phyloP scores from a whole-genome alignment of 441 rosid genomes.

The Erodium texanum region DNA sequence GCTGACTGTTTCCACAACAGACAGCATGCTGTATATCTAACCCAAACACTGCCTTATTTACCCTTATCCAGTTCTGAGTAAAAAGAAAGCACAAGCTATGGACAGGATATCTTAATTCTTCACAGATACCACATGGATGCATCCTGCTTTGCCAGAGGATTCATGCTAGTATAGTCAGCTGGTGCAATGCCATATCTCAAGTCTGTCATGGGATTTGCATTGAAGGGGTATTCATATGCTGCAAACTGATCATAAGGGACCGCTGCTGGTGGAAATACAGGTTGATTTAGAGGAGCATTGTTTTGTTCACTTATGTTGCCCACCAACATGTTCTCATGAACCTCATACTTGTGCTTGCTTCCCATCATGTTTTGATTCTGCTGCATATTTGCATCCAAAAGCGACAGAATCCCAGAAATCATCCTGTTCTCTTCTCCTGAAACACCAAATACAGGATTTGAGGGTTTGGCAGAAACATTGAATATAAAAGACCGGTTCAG shows the following conservation, averaged over 20 bases:
- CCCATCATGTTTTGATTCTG: constrained; percentile 36
- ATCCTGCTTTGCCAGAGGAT: constrained; percentile 48
- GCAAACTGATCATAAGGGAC: constrained; percentile 35
- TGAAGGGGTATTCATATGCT: constrained; percentile 36
- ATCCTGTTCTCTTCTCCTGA: constrained; percentile 70
- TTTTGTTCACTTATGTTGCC: constrained; percentile 41
- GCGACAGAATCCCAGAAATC: constrained; percentile 68
- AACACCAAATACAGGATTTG: constrained; percentile 41
- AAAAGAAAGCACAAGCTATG: too few species aligned
- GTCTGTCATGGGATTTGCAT: constrained; percentile 26
- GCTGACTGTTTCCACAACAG: not conserved
- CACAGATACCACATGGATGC: constrained; percentile 48
- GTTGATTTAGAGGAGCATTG: constrained; percentile 34
- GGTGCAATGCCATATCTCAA: constrained; percentile 37
- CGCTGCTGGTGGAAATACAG: constrained; percentile 30
- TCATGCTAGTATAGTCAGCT: constrained; percentile 38
- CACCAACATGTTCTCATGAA: constrained; percentile 37
- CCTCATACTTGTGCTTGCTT: constrained; percentile 33
- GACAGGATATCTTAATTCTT: too few species aligned
- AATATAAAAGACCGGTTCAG: not conserved
- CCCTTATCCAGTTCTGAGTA: too few species aligned
- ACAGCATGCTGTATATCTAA: not conserved
- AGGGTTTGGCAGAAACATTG: not conserved
- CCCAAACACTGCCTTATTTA: too few species aligned
- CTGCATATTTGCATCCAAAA: constrained; percentile 49